Base-by-base conservation (phyloP, 179 eudicot species). In the Drosera spatulata region DNA sequence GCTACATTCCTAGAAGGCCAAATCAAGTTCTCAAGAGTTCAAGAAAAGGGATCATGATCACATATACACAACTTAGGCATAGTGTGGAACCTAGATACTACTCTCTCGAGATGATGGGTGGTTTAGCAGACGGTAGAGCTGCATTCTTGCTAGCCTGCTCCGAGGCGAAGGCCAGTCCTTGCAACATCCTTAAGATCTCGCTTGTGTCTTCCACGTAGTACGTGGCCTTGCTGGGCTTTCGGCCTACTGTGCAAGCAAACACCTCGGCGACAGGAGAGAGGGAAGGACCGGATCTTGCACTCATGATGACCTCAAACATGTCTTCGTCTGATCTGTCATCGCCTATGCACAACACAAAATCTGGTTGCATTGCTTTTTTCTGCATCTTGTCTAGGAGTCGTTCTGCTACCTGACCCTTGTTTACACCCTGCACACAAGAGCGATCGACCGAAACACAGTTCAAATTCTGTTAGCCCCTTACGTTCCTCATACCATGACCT, bases 281-380 rank as follows among this genome's bases (percentile, higher is more conserved):
- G 15, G 78, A 55, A 68, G 69, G 71, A 47, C 73, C 70, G 22
- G 86, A 72, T 45, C 69, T 59, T 46, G 87, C 85, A 77, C 40
- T 69, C 41, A 82, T 82, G 52, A 90, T 80, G 22, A 77, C 71
- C 70, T 84, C 91, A 73, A 90, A 87, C 97, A 90, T 90, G 72
- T 90, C 97, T 75, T 90, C 95, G 39, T 87, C 91, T 33, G 97
- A 90, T 72, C 91, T 73, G 56, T 86, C 91, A 37, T 89, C 95
- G 5, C 95, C 97, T 40, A 90, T 87, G 61, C 95, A 90, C 52
- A 88, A 75, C 61, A 88, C 91, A 45, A 88, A 88, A 80, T 86
- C 96, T 55, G 91, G 88, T 41, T 63, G 75, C 61, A 72, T 76
- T 58, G 86, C 88, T 3, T 70, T 82, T 66, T 75, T 85, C 14